Evolutionary conservation across 2,329 filamentous ascomycete genomes (phyloP).

Genomic region (Cladosporium sp.): DNA sequence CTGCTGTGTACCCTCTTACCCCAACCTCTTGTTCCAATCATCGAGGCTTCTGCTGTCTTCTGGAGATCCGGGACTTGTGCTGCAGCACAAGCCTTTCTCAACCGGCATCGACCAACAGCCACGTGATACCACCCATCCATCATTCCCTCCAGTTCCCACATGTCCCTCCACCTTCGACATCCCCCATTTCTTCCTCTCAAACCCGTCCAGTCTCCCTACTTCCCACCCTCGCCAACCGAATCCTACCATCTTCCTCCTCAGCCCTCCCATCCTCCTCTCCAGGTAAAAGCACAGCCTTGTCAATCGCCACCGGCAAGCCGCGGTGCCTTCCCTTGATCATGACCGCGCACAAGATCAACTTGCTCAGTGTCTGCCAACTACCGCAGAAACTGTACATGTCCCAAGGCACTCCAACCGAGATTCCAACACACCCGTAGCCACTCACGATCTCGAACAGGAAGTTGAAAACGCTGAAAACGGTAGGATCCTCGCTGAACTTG

Average conservation of each 20-base stretch:
- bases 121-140: background rate
- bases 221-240: conserved; percentile 21
- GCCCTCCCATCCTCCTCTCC: conserved; percentile 29
- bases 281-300: conserved; percentile 47
- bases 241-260: conserved; percentile 41
- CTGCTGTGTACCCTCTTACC: background rate
- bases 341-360: conserved; percentile 56
- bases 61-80: too few relatives aligned
- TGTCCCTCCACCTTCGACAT: background rate
- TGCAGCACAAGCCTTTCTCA: background rate
- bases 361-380: conserved; percentile 51
- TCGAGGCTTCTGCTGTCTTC: background rate
- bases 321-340: conserved; percentile 59
- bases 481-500: conserved; percentile 39
- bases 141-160: background rate
- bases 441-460: conserved; percentile 49
- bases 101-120: background rate
- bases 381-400: conserved; percentile 50
- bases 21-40: background rate
- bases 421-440: conserved; percentile 47
- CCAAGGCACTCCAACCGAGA: conserved; percentile 48
- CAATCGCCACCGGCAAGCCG: conserved; percentile 57
- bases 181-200: background rate
- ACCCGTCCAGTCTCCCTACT: conserved; percentile 18
- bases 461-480: conserved; percentile 45